phyloP scores from a whole-genome alignment of 345 rosid species.

The Melastoma malabathricum region DNA sequence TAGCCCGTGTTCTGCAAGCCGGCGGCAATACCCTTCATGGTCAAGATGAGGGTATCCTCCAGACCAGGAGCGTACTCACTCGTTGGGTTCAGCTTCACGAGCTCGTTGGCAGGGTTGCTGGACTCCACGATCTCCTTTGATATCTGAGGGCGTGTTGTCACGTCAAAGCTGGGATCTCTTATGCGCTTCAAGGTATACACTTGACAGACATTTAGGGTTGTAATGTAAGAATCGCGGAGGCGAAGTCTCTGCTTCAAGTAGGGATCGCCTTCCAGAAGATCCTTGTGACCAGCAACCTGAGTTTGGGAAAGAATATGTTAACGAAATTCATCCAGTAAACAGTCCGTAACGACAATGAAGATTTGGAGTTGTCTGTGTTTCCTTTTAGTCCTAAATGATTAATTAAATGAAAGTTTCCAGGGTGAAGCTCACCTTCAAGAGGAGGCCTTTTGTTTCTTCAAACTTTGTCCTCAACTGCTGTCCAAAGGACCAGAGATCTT shows the following conservation, averaged over 20 bases:
- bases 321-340: not conserved
- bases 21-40: constrained; percentile 97
- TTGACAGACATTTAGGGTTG: constrained; percentile 87
- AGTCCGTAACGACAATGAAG: no score
- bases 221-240: constrained; percentile 87
- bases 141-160: constrained; percentile 60
- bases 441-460: constrained; percentile 74
- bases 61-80: constrained; percentile 87
- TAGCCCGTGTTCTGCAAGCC: constrained; percentile 96
- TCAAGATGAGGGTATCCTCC: constrained; percentile 95
- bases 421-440: constrained; percentile 97
- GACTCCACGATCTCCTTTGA: constrained; percentile 73
- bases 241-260: constrained; percentile 91
- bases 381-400: no score
- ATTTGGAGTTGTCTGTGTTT: constrained; percentile 10
- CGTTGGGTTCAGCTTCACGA: constrained; percentile 60
- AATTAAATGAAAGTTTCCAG: no score
- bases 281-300: constrained; percentile 89
- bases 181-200: constrained; percentile 89
- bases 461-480: constrained; percentile 49
- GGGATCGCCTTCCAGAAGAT: constrained; percentile 93
- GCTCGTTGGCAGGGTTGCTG: constrained; percentile 60
- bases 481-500: constrained; percentile 70
- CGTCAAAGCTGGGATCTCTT: constrained; percentile 73
- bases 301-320: not conserved